Conservation (phyloP, 2,329 filamentous ascomycete species). For the Trichoderma atroviride region DNA sequence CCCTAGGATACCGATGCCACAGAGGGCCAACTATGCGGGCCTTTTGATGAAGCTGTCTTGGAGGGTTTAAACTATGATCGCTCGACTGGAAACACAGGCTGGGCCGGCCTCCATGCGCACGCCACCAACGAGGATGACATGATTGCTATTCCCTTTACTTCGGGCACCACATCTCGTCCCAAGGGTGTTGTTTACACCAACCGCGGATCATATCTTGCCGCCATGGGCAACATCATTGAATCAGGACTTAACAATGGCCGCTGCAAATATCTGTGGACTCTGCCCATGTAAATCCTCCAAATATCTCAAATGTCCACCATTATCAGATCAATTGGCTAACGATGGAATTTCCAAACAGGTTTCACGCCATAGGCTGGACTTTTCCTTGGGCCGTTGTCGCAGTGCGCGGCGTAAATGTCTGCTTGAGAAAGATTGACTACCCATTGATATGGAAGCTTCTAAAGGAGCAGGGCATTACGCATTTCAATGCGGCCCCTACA, state of each 20-base stretch:
- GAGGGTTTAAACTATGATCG: conserved; percentile 77
- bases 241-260: conserved; percentile 76
- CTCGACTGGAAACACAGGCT: conserved; percentile 68
- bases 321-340: not conserved
- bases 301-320: conserved; percentile 28
- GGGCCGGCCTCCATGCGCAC: conserved; percentile 74
- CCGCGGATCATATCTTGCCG: conserved; percentile 81
- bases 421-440: conserved; percentile 93
- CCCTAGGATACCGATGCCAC: conserved; percentile 74
- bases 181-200: conserved; percentile 95
- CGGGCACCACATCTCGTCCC: conserved; percentile 85
- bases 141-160: conserved; percentile 90
- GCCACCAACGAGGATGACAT: conserved; percentile 75
- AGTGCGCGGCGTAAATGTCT: conserved; percentile 92
- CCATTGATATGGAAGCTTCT: conserved; percentile 87
- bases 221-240: conserved; percentile 85
- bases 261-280: conserved; percentile 85
- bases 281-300: conserved; percentile 70
- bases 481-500: conserved; percentile 94
- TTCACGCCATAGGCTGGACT: conserved; percentile 76
- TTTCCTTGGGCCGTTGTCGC: conserved; percentile 94
- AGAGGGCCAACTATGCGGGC: conserved; percentile 72
- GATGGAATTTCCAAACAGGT: conserved; percentile 44
- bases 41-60: conserved; percentile 79
- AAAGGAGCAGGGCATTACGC: conserved; percentile 84